Percentiles rank a stretch among this genome's conserved stretches.
These are phyloP conservation scores for Decorospora gaudefroyi DNA, from an alignment of 2,329 filamentous ascomycete species.

Conservation along the genomic window DNA sequence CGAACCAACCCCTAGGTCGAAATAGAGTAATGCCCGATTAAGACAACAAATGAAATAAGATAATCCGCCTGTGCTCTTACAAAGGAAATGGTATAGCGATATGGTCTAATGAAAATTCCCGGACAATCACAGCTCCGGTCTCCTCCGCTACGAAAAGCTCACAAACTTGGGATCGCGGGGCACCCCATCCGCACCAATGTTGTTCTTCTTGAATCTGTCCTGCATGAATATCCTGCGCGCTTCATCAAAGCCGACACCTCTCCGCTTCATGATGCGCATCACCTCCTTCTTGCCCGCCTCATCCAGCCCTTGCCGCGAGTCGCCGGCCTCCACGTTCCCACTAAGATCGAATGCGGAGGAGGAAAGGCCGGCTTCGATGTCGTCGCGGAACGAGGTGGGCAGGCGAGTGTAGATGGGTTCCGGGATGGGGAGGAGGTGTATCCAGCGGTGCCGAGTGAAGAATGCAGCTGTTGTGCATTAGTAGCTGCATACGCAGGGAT, in stretches of 20 bases:
- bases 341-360: conserved; percentile 81
- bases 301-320: conserved; percentile 80
- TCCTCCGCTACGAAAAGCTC: conserved; percentile 67
- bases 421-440: conserved; percentile 66
- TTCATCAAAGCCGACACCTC: conserved; percentile 84
- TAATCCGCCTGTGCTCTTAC: conserved; percentile 6
- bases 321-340: conserved; percentile 77
- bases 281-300: conserved; percentile 79
- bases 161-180: conserved; percentile 95
- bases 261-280: conserved; percentile 85
- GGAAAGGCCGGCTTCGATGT: conserved; percentile 85
- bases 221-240: conserved; percentile 85
- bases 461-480: conserved; percentile 64
- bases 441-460: conserved; percentile 78
- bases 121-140: background rate
- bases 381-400: conserved; percentile 75
- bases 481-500: conserved; percentile 14
- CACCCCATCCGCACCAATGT: conserved; percentile 83
- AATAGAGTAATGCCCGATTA: conserved; percentile 3
- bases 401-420: conserved; percentile 76
- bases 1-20: conserved; percentile 5
- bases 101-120: conserved; percentile 1
- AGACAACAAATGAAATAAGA: conserved; percentile 16
- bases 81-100: conserved; percentile 11
- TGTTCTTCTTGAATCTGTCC: conserved; percentile 80